A percentile compares a stretch with the other conserved stretches of the same genome.
phyloP scores from a whole-genome alignment of 2,329 filamentous ascomycete species.

The Colletotrichum lentis region DNA sequence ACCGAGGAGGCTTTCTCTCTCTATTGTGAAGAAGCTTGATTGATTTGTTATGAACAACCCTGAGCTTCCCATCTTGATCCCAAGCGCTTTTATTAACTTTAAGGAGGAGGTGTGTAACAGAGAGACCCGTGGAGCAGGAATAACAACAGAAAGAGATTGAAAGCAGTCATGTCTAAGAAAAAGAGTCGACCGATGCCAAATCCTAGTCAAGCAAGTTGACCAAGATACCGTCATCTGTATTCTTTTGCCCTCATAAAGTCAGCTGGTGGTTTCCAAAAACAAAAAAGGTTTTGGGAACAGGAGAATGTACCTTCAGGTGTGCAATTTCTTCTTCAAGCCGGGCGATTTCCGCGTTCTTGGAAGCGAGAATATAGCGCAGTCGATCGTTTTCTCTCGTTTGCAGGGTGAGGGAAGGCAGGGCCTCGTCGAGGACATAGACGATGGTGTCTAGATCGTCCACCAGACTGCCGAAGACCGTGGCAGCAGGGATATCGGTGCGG shows the following conservation, averaged over 20 bases:
- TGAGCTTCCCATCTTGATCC: too few species aligned
- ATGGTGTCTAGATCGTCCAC: background rate
- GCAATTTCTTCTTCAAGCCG: background rate
- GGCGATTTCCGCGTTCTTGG: background rate
- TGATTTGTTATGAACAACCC: too few species aligned
- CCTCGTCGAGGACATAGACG: background rate
- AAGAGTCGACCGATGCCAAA: accelerated
- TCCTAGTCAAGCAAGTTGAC: background rate
- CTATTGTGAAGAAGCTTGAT: too few species aligned
- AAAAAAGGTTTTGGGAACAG: too few species aligned
- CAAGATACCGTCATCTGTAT: background rate
- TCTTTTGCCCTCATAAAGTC: background rate
- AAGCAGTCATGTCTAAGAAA: too few species aligned
- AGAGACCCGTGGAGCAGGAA: background rate
- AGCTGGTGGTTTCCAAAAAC: background rate
- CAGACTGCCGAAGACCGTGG: background rate
- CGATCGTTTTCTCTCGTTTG: background rate
- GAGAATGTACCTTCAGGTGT: background rate
- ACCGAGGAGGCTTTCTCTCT: too few species aligned
- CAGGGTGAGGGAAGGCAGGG: background rate
- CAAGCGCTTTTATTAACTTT: too few species aligned
- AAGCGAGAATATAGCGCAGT: background rate
- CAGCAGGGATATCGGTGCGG: background rate
- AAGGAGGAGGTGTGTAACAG: too few species aligned
- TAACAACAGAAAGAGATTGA: too few species aligned